These are phyloP conservation scores for Vicia faba DNA, from an alignment of 306 rosid species.

Conservation along the genomic window DNA sequence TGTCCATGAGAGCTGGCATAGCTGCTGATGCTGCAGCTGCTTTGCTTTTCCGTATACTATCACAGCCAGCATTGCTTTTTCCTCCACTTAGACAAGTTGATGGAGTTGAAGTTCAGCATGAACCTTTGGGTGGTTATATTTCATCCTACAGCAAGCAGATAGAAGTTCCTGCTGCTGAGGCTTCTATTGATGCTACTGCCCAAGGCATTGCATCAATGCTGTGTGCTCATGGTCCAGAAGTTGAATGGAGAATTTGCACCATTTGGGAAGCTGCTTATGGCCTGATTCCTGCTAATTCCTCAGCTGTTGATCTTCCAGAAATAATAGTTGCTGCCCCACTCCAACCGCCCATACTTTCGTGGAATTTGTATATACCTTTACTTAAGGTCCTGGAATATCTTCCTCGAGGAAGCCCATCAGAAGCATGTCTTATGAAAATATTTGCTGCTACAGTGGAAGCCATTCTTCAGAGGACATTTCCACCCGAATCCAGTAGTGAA, in stretches of 20 bases:
- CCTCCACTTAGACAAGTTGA: conserved; percentile 96
- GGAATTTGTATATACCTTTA: conserved; percentile 95
- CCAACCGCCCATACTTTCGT: conserved; percentile 86
- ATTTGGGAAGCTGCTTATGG: conserved; percentile 99
- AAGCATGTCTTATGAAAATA: conserved; percentile 97
- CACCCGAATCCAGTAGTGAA: conserved; percentile 66
- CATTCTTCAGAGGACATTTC: conserved; percentile 90
- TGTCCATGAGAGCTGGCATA: conserved; percentile 97
- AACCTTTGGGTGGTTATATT: conserved; percentile 70
- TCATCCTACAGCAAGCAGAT: conserved; percentile 93
- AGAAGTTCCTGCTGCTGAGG: conserved; percentile 93
- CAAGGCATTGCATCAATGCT: conserved; percentile 99
- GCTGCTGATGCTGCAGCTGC: conserved; percentile 99
- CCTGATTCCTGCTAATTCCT: conserved; percentile 89
- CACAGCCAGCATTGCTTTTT: conserved; percentile 95
- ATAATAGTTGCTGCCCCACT: conserved; percentile 89
- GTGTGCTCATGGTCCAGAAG: conserved; percentile 99
- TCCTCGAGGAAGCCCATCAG: conserved; percentile 99
- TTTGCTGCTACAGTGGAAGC: conserved; percentile 98
- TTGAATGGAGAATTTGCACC: conserved; percentile 99
- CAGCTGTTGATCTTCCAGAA: conserved; percentile 96
- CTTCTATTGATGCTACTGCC: conserved; percentile 96
- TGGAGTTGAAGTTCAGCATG: conserved; percentile 85
- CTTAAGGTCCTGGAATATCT: conserved; percentile 96
- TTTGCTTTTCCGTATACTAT: conserved; percentile 89